Evolutionary conservation across 2,329 filamentous ascomycete genomes (phyloP).

Genomic region (Sclerotinia spermophila): DNA sequence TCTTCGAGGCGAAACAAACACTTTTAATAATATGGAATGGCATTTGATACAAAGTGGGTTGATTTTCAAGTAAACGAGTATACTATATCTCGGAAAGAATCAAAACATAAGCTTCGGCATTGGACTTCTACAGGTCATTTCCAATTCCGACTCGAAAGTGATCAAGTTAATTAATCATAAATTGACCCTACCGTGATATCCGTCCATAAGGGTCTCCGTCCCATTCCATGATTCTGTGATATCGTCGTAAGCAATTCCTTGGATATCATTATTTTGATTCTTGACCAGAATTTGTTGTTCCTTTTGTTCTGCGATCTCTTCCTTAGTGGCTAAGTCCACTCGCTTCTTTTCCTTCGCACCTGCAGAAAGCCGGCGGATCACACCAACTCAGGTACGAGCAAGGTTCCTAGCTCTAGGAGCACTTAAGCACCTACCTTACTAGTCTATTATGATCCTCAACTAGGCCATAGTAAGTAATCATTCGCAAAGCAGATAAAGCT

Average conservation of each 20-base stretch:
- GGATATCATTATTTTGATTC: neutral
- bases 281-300: constrained; percentile 15
- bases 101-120: neutral
- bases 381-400: constrained; percentile 29
- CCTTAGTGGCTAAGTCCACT: constrained; percentile 7
- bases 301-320: constrained; percentile 9
- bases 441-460: neutral
- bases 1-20: constrained; percentile 1
- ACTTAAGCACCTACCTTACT: neutral
- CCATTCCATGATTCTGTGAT: neutral
- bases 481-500: constrained; percentile 1
- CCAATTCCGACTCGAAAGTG: neutral
- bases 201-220: neutral
- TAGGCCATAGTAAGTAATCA: neutral
- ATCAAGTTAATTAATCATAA: neutral
- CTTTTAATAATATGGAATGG: neutral
- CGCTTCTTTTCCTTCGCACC: constrained; percentile 10
- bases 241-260: neutral
- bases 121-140: neutral
- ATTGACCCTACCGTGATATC: neutral
- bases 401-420: constrained; percentile 20
- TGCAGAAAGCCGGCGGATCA: constrained; percentile 24
- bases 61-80: neutral
- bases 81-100: neutral
- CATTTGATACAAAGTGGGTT: constrained; percentile 9